Evolutionary conservation across 495 filamentous ascomycete species (phyloP).

Genomic region (Annulohypoxylon maeteangense): DNA sequence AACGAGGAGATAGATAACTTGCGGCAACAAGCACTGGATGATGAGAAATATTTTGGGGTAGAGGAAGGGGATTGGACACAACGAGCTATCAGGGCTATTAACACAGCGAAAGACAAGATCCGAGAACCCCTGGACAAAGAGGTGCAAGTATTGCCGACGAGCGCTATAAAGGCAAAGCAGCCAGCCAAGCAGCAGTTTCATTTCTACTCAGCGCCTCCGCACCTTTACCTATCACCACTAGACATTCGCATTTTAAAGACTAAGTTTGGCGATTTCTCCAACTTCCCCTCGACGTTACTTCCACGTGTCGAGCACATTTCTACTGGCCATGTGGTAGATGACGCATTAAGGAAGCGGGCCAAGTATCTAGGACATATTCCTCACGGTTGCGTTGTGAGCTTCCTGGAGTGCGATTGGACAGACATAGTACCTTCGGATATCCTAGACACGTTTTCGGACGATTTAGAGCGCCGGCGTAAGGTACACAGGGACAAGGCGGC

Average conservation of each 20-base stretch:
- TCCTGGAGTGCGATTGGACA: slow-evolving; percentile 97
- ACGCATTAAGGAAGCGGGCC: slow-evolving; percentile 83
- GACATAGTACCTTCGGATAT: slow-evolving; percentile 83
- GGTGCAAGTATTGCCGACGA: background rate
- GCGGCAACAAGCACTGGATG: slow-evolving; percentile 79
- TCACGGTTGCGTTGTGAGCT: slow-evolving; percentile 90
- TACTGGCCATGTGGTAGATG: slow-evolving; percentile 89
- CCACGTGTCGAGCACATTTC: slow-evolving; percentile 93
- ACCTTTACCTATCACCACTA: slow-evolving; percentile 92
- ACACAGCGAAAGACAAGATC: slow-evolving; percentile 76
- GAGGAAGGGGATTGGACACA: slow-evolving; percentile 92
- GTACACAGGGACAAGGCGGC: slow-evolving; percentile 86
- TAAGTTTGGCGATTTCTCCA: slow-evolving; percentile 83
- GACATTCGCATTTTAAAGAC: slow-evolving; percentile 95
- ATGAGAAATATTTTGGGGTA: slow-evolving; percentile 88
- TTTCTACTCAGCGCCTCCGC: slow-evolving; percentile 90
- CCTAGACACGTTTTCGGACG: slow-evolving; percentile 74
- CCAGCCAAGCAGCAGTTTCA: slow-evolving; percentile 67
- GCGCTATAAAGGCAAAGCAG: slow-evolving; percentile 38
- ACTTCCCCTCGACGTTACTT: slow-evolving; percentile 89
- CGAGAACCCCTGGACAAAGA: slow-evolving; percentile 43
- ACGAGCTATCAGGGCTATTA: slow-evolving; percentile 78
- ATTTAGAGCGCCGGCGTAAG: slow-evolving; percentile 82
- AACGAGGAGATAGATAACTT: slow-evolving; percentile 80
- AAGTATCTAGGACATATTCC: slow-evolving; percentile 95